phyloP scores from a whole-genome alignment of 148 eudicot species.

The Limonium bicolor region DNA sequence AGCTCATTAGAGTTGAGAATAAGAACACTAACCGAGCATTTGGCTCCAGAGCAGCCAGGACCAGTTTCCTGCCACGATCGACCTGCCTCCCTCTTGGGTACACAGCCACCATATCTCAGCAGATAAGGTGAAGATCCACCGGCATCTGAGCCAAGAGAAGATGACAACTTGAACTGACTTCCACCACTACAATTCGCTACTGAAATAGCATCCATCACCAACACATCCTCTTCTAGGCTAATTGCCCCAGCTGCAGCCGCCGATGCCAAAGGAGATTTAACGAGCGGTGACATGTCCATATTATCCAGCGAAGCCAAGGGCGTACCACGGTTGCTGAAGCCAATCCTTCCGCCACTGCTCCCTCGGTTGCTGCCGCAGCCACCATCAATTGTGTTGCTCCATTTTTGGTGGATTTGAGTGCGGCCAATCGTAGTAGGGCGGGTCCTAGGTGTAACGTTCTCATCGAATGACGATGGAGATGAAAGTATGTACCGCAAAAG shows the following conservation, averaged over 20 bases:
- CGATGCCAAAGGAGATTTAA: conserved; percentile 8
- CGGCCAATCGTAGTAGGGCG: background rate
- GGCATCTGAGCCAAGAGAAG: background rate
- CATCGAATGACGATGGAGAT: conserved; percentile 8
- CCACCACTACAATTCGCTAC: conserved; percentile 1
- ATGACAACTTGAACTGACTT: conserved; percentile 2
- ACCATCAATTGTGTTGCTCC: too few relatives aligned
- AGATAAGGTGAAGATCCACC: conserved; percentile 10
- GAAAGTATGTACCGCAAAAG: conserved; percentile 18
- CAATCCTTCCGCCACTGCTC: conserved; percentile 7
- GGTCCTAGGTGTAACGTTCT: conserved; percentile 1
- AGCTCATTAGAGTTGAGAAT: too few relatives aligned
- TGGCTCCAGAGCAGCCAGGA: conserved; percentile 22
- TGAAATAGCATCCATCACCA: conserved; percentile 38
- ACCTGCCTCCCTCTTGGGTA: conserved; percentile 19
- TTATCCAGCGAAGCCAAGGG: conserved; percentile 16
- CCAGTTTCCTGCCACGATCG: conserved; percentile 21
- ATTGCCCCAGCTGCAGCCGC: conserved; percentile 6
- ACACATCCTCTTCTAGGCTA: conserved; percentile 36
- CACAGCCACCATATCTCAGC: conserved; percentile 1
- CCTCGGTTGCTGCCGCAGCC: too few relatives aligned
- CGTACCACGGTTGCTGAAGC: background rate
- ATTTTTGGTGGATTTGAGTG: conserved; percentile 3
- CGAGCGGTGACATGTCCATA: conserved; percentile 1
- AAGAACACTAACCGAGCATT: conserved; percentile 26